phyloP scores from a whole-genome alignment of 345 rosid genomes.

The Linum tenue region DNA sequence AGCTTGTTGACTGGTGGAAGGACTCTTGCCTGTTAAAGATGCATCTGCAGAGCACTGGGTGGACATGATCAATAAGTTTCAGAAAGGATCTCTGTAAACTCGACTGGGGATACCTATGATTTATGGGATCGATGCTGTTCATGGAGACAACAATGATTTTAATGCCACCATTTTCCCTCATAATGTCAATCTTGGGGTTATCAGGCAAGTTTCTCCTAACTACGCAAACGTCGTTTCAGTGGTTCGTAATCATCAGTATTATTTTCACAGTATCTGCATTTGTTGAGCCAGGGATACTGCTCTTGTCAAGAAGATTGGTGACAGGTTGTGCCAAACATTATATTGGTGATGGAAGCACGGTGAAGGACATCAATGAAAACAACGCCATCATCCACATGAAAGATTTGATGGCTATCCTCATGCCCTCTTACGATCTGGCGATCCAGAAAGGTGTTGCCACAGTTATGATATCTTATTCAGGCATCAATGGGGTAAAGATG shows the following conservation, averaged over 20 bases:
- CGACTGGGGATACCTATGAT: conserved; percentile 2
- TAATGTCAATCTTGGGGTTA: conserved; percentile 1
- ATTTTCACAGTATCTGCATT: too few relatives aligned
- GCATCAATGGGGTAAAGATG: conserved; percentile 5
- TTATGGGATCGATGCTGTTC: conserved; percentile 5
- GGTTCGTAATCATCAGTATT: too few relatives aligned
- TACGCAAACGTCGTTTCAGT: too few relatives aligned
- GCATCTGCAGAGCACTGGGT: conserved; percentile 3
- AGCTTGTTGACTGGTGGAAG: conserved; percentile 3
- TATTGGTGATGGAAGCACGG: conserved; percentile 7
- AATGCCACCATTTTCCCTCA: conserved; percentile 8
- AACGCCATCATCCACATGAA: not conserved
- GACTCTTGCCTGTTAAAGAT: not conserved
- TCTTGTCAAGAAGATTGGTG: conserved; percentile 3
- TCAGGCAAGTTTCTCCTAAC: not conserved
- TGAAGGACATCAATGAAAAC: conserved; percentile 7
- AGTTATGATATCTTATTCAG: conserved; percentile 1
- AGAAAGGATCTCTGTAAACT: not conserved
- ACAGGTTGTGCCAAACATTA: conserved; percentile 6
- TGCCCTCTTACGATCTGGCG: not conserved
- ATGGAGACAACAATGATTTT: not conserved
- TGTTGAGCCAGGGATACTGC: not conserved
- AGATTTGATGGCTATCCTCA: not conserved
- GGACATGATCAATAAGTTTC: not conserved
- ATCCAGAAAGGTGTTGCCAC: conserved; percentile 2